A percentile compares a stretch with the other conserved stretches of the same genome.
These are phyloP conservation scores for Lactifluus subvellereus DNA, from an alignment of 768 basidiomycete genomes.

Conservation along the genomic window DNA sequence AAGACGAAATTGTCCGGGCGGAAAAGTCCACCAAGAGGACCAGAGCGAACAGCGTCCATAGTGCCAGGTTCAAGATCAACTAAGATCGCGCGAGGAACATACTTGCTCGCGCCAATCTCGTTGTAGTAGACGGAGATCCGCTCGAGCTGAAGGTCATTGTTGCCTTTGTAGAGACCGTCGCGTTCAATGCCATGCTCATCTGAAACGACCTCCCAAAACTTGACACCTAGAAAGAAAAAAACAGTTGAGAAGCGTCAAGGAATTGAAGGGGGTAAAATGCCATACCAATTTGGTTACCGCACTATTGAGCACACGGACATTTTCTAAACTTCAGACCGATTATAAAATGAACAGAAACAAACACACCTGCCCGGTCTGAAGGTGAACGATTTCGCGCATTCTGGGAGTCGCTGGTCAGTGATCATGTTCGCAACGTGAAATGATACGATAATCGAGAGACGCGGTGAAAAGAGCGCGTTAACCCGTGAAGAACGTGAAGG, in stretches of 20 bases:
- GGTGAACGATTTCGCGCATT: conserved; percentile 99
- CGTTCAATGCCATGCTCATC: conserved; percentile 96
- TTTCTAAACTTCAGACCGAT: conserved; percentile 27
- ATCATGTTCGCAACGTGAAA: conserved; percentile 1
- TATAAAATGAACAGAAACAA: conserved; percentile 4
- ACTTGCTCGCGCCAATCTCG: conserved; percentile 91
- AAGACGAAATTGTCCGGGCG: conserved; percentile 98
- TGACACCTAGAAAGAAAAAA: conserved; percentile 55
- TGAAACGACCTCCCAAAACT: conserved; percentile 97
- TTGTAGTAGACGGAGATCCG: conserved; percentile 98
- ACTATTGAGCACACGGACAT: conserved; percentile 43
- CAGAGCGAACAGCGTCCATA: conserved; percentile 88
- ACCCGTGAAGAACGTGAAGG: not conserved
- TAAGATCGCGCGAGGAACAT: conserved; percentile 96
- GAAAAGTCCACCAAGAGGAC: conserved; percentile 88
- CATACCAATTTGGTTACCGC: conserved; percentile 99
- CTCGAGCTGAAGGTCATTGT: conserved; percentile 92
- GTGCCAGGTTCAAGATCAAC: conserved; percentile 98
- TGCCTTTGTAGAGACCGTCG: conserved; percentile 93
- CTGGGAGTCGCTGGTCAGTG: conserved; percentile 34
- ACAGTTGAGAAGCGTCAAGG: conserved; percentile 6
- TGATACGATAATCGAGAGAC: conserved; percentile 17
- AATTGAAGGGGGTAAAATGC: conserved; percentile 25
- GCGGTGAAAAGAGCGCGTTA: conserved; percentile 4
- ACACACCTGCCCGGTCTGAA: conserved; percentile 95